Base-by-base conservation (phyloP, 2,329 filamentous ascomycete genomes). In the Cercospora berteroae region DNA sequence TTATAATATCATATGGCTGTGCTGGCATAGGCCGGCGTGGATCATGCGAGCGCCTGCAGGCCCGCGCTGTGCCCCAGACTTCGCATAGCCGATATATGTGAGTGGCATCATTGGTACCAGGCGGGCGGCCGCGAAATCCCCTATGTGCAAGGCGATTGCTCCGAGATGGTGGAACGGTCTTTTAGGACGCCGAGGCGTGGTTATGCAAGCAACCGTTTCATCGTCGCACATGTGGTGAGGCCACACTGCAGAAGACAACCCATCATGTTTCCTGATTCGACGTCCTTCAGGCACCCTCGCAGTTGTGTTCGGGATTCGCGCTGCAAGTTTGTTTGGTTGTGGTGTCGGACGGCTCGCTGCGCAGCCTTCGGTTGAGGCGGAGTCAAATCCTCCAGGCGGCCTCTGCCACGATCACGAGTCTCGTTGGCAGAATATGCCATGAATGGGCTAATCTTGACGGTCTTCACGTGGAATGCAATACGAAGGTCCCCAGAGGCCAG, bases 61-160 rank as follows among this genome's bases (percentile, higher is more conserved):
- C 23, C 25, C 25, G 33, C 44, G 36, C 61, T 57, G 62, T 64
- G 61, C 52, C 52, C 52, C 52, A 64, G 29, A 18, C 31, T 36
- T 33, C 62, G 33, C 62, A n/a, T 39, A 25, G 44, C 50, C 18
- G 33, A 48, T 56, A n/a, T 12, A 23, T 44, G 31, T 44, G 31
- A 20, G 42, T 57, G 58, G 12, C 39, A 67, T 67, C 55, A 61
- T 57, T 60, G 33, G 62, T 67, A 67, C 61, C 62, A 55, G 12
- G 44, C 25, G 42, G 42, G 55, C 55, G 36, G 57, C 42, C 39
- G 31, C 62, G 55, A 44, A 20, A 12, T 18, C 5, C 10, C 18
- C 23, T 42, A 52, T 48, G 59, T 29, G 23, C 12, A 23, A 18
- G 44, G 60, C n/a, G 29, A 31, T 27, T 31, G 44, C 44, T 52